Percentiles rank a stretch among this genome's conserved stretches.
phyloP scores from a whole-genome alignment of 345 rosid genomes.

The Brassica cretica region DNA sequence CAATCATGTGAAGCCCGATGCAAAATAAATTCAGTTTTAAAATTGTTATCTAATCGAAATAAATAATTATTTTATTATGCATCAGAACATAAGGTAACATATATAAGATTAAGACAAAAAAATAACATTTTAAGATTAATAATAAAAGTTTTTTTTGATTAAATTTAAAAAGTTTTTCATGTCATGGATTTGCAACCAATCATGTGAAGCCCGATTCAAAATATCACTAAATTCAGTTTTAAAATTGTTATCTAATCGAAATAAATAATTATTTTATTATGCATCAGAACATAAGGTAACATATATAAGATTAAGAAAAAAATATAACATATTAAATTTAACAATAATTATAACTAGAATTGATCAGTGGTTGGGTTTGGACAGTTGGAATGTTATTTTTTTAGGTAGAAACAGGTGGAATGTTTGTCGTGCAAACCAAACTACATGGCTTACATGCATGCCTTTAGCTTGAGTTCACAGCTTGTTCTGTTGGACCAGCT shows the following conservation, averaged over 20 bases:
- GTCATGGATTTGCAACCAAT: not conserved
- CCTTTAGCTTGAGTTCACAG: slow-evolving; percentile 32
- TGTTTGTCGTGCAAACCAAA: slow-evolving; percentile 7
- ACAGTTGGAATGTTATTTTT: not conserved
- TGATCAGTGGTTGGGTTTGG: slow-evolving; percentile 7
- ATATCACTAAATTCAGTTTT: not conserved
- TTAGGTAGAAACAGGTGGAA: not conserved
- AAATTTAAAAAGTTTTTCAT: not conserved
- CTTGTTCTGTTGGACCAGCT: slow-evolving; percentile 37
- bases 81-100: not conserved
- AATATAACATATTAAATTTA: not conserved
- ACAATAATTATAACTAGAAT: not conserved
- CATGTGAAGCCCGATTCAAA: not conserved
- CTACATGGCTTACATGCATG: not conserved
- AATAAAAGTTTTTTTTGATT: not conserved
- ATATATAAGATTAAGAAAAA: not conserved
- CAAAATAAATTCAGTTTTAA: not conserved
- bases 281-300: not conserved
- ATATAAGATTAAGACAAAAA: not conserved
- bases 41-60: not conserved
- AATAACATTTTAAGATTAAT: not conserved
- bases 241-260: not conserved
- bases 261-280: not conserved
- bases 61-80: not conserved
- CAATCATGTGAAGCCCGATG: not conserved